Evolutionary conservation across 2,329 filamentous ascomycete genomes (phyloP).

Genomic region (Epichloe baconii): DNA sequence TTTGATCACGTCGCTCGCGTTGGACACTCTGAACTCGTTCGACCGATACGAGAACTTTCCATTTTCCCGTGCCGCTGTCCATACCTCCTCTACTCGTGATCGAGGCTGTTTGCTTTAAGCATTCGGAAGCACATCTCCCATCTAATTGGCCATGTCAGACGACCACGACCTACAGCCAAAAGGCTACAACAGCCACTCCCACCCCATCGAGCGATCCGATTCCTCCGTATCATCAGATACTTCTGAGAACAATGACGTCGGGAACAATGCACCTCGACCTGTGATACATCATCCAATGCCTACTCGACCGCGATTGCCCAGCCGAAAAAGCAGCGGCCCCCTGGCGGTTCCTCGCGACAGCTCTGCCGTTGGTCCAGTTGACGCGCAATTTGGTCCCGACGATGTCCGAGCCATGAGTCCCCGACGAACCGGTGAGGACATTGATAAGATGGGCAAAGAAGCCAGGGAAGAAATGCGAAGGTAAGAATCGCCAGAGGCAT

Average conservation of each 20-base stretch:
- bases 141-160: constrained; percentile 9
- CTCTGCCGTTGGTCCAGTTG: constrained; percentile 56
- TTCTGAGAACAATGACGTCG: constrained; percentile 20
- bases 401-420: constrained; percentile 94
- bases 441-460: constrained; percentile 75
- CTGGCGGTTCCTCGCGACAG: constrained; percentile 71
- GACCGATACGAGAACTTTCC: neutral
- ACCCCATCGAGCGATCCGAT: constrained; percentile 26
- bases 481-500: constrained; percentile 23
- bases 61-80: too few relatives aligned
- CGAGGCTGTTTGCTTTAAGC: too few relatives aligned
- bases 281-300: constrained; percentile 38
- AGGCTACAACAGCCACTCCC: constrained; percentile 14
- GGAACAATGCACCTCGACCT: constrained; percentile 26
- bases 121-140: too few relatives aligned
- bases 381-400: constrained; percentile 68
- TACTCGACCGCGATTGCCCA: constrained; percentile 53
- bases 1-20: neutral
- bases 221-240: constrained; percentile 21
- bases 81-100: too few relatives aligned
- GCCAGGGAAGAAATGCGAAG: constrained; percentile 54
- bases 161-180: constrained; percentile 12
- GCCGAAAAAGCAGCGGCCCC: constrained; percentile 67
- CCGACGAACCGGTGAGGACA: constrained; percentile 75
- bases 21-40: too few relatives aligned